These are phyloP conservation scores for Alternaria novae-zelandiae DNA, from an alignment of 2,329 filamentous ascomycete genomes.

Conservation along the genomic window DNA sequence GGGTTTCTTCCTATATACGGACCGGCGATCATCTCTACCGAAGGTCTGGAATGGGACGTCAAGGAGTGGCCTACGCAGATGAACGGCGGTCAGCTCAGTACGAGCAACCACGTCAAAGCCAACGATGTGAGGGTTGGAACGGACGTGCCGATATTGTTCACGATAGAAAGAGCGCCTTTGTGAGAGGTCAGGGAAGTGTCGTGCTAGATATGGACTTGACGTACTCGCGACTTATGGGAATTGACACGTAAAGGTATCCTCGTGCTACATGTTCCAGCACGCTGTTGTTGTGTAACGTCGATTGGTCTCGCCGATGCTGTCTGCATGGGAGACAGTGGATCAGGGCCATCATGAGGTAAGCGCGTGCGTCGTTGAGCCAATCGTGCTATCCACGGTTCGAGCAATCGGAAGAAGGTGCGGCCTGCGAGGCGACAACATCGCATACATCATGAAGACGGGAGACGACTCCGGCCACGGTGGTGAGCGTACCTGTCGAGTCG, in stretches of 20 bases:
- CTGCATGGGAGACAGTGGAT: not conserved
- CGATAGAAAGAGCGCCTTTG: conserved; percentile 48
- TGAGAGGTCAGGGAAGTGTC: not conserved
- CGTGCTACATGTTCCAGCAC: not conserved
- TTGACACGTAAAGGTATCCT: not conserved
- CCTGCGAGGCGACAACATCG: not conserved
- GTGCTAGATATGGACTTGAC: not conserved
- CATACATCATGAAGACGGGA: not conserved
- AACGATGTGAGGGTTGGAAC: conserved; percentile 50
- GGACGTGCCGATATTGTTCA: conserved; percentile 55
- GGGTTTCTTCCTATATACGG: conserved; percentile 86
- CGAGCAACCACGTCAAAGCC: conserved; percentile 56
- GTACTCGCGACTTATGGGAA: not conserved
- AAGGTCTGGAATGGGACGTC: conserved; percentile 91
- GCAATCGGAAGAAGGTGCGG: not conserved
- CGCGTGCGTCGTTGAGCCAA: not conserved
- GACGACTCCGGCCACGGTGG: not conserved
- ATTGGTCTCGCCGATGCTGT: not conserved
- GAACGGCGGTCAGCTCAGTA: conserved; percentile 55
- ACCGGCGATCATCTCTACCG: conserved; percentile 77
- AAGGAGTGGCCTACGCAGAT: conserved; percentile 72
- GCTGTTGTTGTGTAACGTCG: not conserved
- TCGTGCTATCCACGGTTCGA: not conserved
- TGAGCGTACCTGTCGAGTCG: not conserved
- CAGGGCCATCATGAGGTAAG: not conserved